Conservation (phyloP, 768 basidiomycete species). For the Boletus barrowsii region DNA sequence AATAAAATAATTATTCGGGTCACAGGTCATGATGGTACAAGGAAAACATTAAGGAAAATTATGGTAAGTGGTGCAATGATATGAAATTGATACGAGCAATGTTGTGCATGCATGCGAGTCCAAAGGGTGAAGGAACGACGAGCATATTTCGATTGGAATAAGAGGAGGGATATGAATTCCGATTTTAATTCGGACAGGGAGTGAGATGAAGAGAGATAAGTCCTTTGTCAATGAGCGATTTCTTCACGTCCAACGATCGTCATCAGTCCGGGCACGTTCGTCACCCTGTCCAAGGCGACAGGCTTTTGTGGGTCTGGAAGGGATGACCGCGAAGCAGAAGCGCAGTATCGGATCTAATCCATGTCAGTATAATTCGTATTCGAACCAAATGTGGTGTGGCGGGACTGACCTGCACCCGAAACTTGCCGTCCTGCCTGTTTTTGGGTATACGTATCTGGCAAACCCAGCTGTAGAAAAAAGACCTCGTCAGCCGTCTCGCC, state of each 20-base stretch:
- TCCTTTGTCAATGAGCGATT: conserved; percentile 11
- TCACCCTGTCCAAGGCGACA: conserved; percentile 58
- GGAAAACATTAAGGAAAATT: not conserved
- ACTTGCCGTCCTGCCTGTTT: conserved; percentile 45
- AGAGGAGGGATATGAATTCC: not conserved
- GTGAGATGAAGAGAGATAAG: not conserved
- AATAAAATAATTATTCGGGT: conserved; percentile 7
- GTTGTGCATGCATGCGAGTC: not conserved
- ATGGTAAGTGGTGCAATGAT: not conserved
- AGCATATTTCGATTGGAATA: not conserved
- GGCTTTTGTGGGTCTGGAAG: conserved; percentile 57
- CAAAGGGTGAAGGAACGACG: conserved; percentile 4
- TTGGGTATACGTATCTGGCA: conserved; percentile 58
- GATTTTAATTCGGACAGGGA: not conserved
- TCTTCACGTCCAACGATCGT: conserved; percentile 54
- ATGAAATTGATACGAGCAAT: not conserved
- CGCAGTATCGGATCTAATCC: conserved; percentile 58
- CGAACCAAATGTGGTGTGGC: not conserved
- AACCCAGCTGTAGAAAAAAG: conserved; percentile 48
- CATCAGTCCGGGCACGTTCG: conserved; percentile 71
- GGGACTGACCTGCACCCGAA: conserved; percentile 55
- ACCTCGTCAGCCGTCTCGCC: conserved; percentile 2
- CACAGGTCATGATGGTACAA: not conserved
- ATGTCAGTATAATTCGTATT: not conserved
- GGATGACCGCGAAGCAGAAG: conserved; percentile 52